Base-by-base conservation (phyloP, 768 basidiomycete species). In the Trametes coccinea region DNA sequence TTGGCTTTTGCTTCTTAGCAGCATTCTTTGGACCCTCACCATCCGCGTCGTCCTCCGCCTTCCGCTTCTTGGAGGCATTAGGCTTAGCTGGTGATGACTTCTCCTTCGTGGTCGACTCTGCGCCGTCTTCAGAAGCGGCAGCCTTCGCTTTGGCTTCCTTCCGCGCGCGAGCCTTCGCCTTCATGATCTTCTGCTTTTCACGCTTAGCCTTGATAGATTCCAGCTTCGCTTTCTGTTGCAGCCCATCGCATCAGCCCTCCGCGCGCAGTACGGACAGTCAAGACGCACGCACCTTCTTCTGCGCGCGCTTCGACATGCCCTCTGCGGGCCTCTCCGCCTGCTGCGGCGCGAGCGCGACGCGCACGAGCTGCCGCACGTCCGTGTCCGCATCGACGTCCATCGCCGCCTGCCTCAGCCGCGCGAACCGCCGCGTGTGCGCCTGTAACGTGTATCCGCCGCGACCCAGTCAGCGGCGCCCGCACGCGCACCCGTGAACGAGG, bases 401-500 rank as follows among this genome's bases (percentile, higher is more conserved):
- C 10, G 84, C 78, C 17, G 81, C 71, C 13, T 70, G 70, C 30
- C 67, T 76, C 66, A 90, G 83, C 22, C 78, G 81, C 34, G 78
- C 80, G 40, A 83, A 77, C 39, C 86, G 85, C 45, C 88, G 83
- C 66, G 75, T 76, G 75, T 92, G 90, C 31, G 82, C 84, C 90
- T 91, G 70, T 50, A 62, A 16, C 29, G 52, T 22, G 22, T 22
- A 22, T 39, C 29, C 52, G 7, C 9, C 1, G 10, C 4, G 6
- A 47, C 33, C 30, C 33, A 56, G 60, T 34, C 9, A 41, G 22
- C 13, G 14, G 9, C 8, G 33, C 48, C 45, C 27, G 40, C 56
- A 31, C 7, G 37, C 14, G 8, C n/a, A 48, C 11, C 47, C 52
- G 62, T 37, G 6, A n/a, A 16, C 37, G 46, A 11, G 76, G 62